A percentile compares a stretch with the other conserved stretches of the same genome.
Conservation (phyloP, 805 yeast genomes). For the Nakazawaea holstii region DNA sequence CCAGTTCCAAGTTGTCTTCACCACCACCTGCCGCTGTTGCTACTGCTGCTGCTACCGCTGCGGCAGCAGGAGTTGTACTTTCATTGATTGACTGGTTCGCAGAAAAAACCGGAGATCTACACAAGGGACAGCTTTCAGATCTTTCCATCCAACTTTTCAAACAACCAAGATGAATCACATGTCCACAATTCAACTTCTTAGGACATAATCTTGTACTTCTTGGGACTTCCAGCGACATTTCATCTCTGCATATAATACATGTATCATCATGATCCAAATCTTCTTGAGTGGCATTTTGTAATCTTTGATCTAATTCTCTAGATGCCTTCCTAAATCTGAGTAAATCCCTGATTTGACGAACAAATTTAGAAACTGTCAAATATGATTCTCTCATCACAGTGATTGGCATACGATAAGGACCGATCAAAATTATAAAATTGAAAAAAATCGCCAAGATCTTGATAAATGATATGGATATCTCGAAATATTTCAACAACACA, state of each 20-base stretch:
- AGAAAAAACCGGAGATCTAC: slow-evolving; percentile 65
- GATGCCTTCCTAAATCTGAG: slow-evolving; percentile 38
- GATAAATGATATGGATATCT: slow-evolving; percentile 43
- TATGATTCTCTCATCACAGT: slow-evolving; percentile 26
- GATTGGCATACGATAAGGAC: slow-evolving; percentile 26
- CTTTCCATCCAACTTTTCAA: slow-evolving; percentile 89
- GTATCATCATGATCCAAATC: slow-evolving; percentile 61
- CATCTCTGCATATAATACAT: slow-evolving; percentile 91
- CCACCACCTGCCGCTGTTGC: neutral
- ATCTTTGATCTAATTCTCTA: slow-evolving; percentile 55
- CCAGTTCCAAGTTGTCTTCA: no score
- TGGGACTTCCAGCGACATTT: slow-evolving; percentile 49
- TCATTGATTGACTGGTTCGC: slow-evolving; percentile 7
- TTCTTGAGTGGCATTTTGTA: slow-evolving; percentile 55
- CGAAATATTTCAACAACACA: slow-evolving; percentile 51
- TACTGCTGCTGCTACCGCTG: neutral
- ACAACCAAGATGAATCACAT: slow-evolving; percentile 85
- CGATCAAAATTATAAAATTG: slow-evolving; percentile 39
- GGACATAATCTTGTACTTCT: slow-evolving; percentile 49
- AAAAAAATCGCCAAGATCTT: slow-evolving; percentile 42
- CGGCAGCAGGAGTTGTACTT: no score
- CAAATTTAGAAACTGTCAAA: slow-evolving; percentile 19
- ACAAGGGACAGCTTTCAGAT: slow-evolving; percentile 90
- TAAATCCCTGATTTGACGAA: slow-evolving; percentile 31
- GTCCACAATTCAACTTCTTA: slow-evolving; percentile 77